Evolutionary conservation across 768 basidiomycete species (phyloP).

Genomic region (Mycena haematopus): DNA sequence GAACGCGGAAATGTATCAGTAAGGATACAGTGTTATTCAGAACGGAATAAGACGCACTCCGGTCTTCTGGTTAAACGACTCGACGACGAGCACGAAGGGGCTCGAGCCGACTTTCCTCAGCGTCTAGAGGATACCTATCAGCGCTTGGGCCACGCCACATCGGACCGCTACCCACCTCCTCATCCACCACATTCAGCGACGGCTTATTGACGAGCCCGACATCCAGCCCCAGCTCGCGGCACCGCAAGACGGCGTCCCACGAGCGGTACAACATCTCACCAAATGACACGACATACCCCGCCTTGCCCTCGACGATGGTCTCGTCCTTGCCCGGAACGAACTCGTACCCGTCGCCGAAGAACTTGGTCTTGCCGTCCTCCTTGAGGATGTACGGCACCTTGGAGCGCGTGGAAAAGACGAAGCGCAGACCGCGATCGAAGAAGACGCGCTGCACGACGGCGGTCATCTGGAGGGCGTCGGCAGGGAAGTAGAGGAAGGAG

Average conservation of each 20-base stretch:
- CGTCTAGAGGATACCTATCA: slow-evolving; percentile 40
- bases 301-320: slow-evolving; percentile 75
- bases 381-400: slow-evolving; percentile 89
- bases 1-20: slow-evolving; percentile 4
- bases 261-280: slow-evolving; percentile 89
- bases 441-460: slow-evolving; percentile 80
- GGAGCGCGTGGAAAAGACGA: slow-evolving; percentile 88
- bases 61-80: slow-evolving; percentile 89
- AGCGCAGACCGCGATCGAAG: slow-evolving; percentile 83
- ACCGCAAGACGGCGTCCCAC: slow-evolving; percentile 81
- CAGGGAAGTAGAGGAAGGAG: slow-evolving; percentile 88
- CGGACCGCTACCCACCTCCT: slow-evolving; percentile 54
- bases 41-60: slow-evolving; percentile 50
- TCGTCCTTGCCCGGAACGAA: slow-evolving; percentile 90
- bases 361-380: slow-evolving; percentile 69
- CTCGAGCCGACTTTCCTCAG: slow-evolving; percentile 75
- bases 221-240: slow-evolving; percentile 73
- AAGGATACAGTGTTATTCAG: not conserved
- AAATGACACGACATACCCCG: slow-evolving; percentile 84
- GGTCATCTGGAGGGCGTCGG: slow-evolving; percentile 81
- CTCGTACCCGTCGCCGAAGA: slow-evolving; percentile 74
- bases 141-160: no score
- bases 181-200: slow-evolving; percentile 83
- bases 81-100: slow-evolving; percentile 84
- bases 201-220: slow-evolving; percentile 89